Percentiles rank a stretch among this genome's conserved stretches.
Conservation (phyloP, 2,329 filamentous ascomycete species). For the Fusarium lateritium region DNA sequence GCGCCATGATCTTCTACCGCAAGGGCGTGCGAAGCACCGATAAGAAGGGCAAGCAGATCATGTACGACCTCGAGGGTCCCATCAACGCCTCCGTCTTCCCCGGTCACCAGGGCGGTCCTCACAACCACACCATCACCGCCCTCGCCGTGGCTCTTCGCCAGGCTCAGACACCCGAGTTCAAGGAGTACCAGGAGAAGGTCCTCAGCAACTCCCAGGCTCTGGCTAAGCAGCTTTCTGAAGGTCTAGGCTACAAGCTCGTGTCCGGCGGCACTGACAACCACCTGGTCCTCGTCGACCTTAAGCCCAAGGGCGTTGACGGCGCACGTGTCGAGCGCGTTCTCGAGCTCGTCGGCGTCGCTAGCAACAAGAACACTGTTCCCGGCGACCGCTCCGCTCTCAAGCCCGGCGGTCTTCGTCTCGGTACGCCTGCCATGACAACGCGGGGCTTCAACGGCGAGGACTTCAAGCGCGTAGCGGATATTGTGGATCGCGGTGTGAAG, state of each 20-base stretch:
- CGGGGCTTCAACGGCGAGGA: constrained; percentile 87
- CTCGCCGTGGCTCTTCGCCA: constrained; percentile 94
- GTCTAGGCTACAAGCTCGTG: constrained; percentile 87
- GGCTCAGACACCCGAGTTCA: constrained; percentile 87
- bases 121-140: constrained; percentile 98
- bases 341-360: constrained; percentile 90
- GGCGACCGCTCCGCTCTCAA: constrained; percentile 92
- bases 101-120: constrained; percentile 94
- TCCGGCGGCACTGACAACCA: constrained; percentile 96
- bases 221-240: constrained; percentile 73
- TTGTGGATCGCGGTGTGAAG: constrained; percentile 83
- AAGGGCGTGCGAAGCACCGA: constrained; percentile 88
- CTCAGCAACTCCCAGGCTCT: constrained; percentile 90
- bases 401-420: constrained; percentile 90
- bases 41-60: constrained; percentile 81
- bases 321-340: constrained; percentile 89
- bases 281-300: constrained; percentile 90
- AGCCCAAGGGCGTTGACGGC: constrained; percentile 87
- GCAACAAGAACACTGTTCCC: constrained; percentile 98
- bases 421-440: constrained; percentile 96
- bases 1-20: constrained; percentile 98
- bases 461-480: constrained; percentile 85
- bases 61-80: constrained; percentile 88
- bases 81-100: constrained; percentile 98
- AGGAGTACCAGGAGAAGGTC: constrained; percentile 88